phyloP scores from a whole-genome alignment of 129 eudicot genomes.

The Lonicera japonica region DNA sequence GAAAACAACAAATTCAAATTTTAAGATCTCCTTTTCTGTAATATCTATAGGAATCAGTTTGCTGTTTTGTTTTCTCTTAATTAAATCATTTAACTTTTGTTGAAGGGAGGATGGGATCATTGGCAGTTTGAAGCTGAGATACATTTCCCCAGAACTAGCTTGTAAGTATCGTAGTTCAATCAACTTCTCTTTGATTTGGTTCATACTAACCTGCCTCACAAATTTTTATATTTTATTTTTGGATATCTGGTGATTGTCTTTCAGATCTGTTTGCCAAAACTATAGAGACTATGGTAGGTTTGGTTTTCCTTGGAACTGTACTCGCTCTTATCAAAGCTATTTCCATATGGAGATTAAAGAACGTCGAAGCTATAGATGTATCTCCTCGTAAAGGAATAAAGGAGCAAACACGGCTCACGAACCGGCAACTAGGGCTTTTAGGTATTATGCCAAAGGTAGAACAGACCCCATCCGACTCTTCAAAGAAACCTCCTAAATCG shows the following conservation, averaged over 20 bases:
- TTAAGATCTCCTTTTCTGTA: neutral
- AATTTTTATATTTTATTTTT: neutral
- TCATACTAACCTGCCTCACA: neutral
- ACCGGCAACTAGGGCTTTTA: conserved; percentile 58
- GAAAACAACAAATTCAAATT: too few relatives aligned
- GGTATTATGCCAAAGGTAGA: conserved; percentile 57
- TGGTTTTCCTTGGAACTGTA: conserved; percentile 50
- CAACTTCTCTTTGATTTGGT: neutral
- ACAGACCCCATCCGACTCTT: conserved; percentile 33
- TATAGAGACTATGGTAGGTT: conserved; percentile 33
- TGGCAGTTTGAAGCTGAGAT: conserved; percentile 33
- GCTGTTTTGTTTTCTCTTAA: neutral
- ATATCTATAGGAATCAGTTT: neutral
- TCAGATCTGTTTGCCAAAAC: conserved; percentile 52
- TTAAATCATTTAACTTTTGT: conserved; percentile 3
- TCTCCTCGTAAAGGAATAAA: conserved; percentile 40
- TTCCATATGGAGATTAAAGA: conserved; percentile 43
- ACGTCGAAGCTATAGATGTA: conserved; percentile 23
- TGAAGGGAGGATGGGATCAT: conserved; percentile 47
- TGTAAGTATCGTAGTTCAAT: conserved; percentile 43
- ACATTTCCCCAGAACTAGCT: conserved; percentile 50
- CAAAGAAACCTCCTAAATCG: conserved; percentile 59
- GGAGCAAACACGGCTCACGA: conserved; percentile 39
- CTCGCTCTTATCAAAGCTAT: conserved; percentile 69
- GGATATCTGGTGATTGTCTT: conserved; percentile 11